These are phyloP conservation scores for Aspergillus terreus DNA, from an alignment of 2,329 filamentous ascomycete genomes.

Conservation along the genomic window DNA sequence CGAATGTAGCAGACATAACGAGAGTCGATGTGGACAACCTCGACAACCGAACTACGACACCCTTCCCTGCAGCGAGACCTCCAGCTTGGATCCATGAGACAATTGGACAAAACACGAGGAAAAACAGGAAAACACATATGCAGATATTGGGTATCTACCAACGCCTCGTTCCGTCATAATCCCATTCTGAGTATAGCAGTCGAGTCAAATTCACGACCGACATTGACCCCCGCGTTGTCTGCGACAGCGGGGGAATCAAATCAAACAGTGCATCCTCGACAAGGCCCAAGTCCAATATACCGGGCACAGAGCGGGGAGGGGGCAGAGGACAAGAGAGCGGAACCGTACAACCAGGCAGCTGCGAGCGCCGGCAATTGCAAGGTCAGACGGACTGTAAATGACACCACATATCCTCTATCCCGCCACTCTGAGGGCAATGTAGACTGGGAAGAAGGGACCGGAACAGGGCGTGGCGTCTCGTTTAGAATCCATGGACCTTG, in stretches of 20 bases:
- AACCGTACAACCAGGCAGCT: conserved; percentile 14
- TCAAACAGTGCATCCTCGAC: conserved; percentile 27
- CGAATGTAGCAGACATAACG: background rate
- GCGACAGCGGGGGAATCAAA: conserved; percentile 16
- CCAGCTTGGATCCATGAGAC: background rate
- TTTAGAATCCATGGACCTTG: conserved; percentile 64
- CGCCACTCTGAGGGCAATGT: conserved; percentile 34
- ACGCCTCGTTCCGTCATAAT: conserved; percentile 41
- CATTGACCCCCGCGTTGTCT: conserved; percentile 17
- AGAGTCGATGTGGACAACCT: background rate
- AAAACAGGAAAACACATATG: conserved; percentile 27
- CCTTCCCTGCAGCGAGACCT: background rate
- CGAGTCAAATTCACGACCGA: conserved; percentile 19
- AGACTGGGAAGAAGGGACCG: conserved; percentile 42
- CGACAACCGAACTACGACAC: background rate
- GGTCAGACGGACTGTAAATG: conserved; percentile 22
- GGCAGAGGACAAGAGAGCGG: conserved; percentile 20
- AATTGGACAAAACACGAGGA: conserved; percentile 14
- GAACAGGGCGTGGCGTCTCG: conserved; percentile 39
- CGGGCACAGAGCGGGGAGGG: conserved; percentile 24
- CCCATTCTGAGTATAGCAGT: conserved; percentile 28
- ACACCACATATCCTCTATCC: conserved; percentile 31
- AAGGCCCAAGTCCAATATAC: conserved; percentile 29
- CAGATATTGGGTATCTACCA: conserved; percentile 42
- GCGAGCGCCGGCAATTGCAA: conserved; percentile 18